Base-by-base conservation (phyloP, 352 stramenopile genomes). In the Paralagenidium karlingii region DNA sequence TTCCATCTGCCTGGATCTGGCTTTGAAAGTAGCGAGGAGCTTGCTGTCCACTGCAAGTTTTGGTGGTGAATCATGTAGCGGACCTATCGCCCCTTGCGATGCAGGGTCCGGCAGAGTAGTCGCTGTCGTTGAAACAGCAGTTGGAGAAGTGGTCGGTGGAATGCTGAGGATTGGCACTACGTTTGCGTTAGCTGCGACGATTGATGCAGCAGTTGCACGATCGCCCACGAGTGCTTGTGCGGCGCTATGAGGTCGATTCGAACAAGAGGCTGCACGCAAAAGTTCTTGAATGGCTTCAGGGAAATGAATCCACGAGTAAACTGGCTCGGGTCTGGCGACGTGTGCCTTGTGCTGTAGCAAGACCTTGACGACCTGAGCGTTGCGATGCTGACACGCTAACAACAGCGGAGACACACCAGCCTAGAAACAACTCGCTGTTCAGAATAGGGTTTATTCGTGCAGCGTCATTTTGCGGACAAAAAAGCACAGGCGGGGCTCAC, bases 351-450 rank as follows among this genome's bases (percentile, higher is more conserved):
- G 60, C 12, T 60, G 46, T 12, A 83, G 53, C 39, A 83, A 45
- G 31, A 79, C 24, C 16, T 42, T 56, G 18, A 61, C 61, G 3
- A 81, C 45, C 19, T 45, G 45, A 8, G 34, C 18, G 26, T 83
- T 80, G 27, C 61, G 53, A 44, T 77, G 75, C 16, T 58, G 51
- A 36, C 75, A 79, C 13, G 63, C 66, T 26, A 63, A 75, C 36
- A 83, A 50, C 31, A 83, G 43, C 13, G 68, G 63, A 8, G 63
- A 63, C 10, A 68, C 42, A 36, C 68, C 66, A 0, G 42, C 32
- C 49, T 53, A 45, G 47, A 13, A 9, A n/a, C 19, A 8, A 20
- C 13, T n/a, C n/a, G n/a, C n/a, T n/a, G n/a, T 22, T 24, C 3
- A 7, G 9, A 5, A 32, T 11, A 36, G 8, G 10, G 45, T 9